A percentile compares a stretch with the other conserved stretches of the same genome.
Evolutionary conservation across 2,329 filamentous ascomycete species (phyloP).

Genomic region (Ceratocystis ficicola): DNA sequence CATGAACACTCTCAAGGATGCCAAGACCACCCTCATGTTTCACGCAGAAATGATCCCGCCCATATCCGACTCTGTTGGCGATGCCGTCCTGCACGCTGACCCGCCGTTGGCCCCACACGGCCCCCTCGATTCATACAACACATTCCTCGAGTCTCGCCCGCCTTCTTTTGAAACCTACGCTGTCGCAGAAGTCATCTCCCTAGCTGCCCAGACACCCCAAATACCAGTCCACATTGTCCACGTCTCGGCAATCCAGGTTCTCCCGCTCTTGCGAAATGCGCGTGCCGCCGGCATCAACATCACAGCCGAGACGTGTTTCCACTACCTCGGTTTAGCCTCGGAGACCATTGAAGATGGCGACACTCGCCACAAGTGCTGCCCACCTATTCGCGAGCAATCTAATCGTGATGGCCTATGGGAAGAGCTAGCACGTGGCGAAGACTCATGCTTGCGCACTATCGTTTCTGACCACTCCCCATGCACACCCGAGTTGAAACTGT

Average conservation of each 20-base stretch:
- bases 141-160: constrained; percentile 83
- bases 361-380: constrained; percentile 89
- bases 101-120: constrained; percentile 60
- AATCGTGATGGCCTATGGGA: constrained; percentile 84
- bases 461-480: constrained; percentile 95
- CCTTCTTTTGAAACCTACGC: constrained; percentile 85
- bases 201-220: constrained; percentile 66
- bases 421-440: constrained; percentile 51
- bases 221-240: constrained; percentile 90
- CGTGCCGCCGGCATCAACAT: constrained; percentile 65
- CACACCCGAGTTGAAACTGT: constrained; percentile 83
- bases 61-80: constrained; percentile 64
- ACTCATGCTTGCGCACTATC: constrained; percentile 79
- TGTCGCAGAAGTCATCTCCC: constrained; percentile 70
- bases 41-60: constrained; percentile 98
- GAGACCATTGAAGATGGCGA: constrained; percentile 76
- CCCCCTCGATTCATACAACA: constrained; percentile 65
- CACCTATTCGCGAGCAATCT: constrained; percentile 66
- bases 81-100: constrained; percentile 57
- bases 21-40: constrained; percentile 91
- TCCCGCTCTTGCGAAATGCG: constrained; percentile 66
- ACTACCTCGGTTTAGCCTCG: constrained; percentile 75
- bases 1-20: constrained; percentile 67
- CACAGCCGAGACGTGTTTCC: constrained; percentile 91
- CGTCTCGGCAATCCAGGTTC: constrained; percentile 76